A percentile compares a stretch with the other conserved stretches of the same genome.
Evolutionary conservation across 805 yeast genomes (phyloP).

Genomic region (Candida pseudoglaebosa): DNA sequence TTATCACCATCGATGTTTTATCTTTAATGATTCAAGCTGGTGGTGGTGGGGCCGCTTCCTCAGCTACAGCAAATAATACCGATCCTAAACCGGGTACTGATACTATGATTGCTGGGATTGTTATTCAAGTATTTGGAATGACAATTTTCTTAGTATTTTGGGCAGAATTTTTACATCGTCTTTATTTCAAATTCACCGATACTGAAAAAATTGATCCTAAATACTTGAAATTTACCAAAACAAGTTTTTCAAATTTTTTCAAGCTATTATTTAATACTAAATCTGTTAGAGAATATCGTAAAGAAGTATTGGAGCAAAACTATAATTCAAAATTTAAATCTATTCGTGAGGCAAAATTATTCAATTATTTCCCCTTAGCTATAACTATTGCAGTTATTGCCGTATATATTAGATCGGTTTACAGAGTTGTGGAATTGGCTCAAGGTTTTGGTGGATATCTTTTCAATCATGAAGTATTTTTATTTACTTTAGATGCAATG

Average conservation of each 20-base stretch:
- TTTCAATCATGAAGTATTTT: conserved; percentile 29
- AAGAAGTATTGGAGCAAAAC: conserved; percentile 20
- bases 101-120: conserved; percentile 36
- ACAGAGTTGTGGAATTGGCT: conserved; percentile 36
- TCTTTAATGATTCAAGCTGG: conserved; percentile 32
- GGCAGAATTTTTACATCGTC: conserved; percentile 26
- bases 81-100: conserved; percentile 25
- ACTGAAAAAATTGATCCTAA: conserved; percentile 6
- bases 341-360: conserved; percentile 20
- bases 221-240: conserved; percentile 10
- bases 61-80: conserved; percentile 15
- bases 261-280: conserved; percentile 22
- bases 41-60: conserved; percentile 36
- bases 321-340: conserved; percentile 22
- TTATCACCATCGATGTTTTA: conserved; percentile 30
- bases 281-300: conserved; percentile 16
- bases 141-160: conserved; percentile 28
- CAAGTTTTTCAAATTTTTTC: conserved; percentile 18
- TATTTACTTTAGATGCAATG: conserved; percentile 34
- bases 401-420: conserved; percentile 30
- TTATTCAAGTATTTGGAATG: conserved; percentile 35
- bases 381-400: conserved; percentile 26
- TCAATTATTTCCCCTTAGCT: conserved; percentile 27
- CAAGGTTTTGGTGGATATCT: conserved; percentile 35
- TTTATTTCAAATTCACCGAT: conserved; percentile 20